Evolutionary conservation across 2,329 filamentous ascomycete species (phyloP).

Genomic region (Catunica adiposa): DNA sequence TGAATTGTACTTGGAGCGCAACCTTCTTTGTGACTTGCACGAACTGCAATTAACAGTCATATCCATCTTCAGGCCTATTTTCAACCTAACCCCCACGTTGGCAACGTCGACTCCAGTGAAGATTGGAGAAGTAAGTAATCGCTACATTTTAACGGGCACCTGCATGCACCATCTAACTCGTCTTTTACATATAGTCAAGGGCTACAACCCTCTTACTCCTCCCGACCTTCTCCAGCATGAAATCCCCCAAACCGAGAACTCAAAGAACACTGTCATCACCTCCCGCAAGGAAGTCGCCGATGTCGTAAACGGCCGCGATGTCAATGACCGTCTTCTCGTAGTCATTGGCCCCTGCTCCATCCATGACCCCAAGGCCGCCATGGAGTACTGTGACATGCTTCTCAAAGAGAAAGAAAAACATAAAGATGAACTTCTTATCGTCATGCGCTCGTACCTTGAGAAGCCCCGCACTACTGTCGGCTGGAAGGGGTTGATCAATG

Average conservation of each 20-base stretch:
- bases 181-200: constrained; percentile 48
- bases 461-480: constrained; percentile 96
- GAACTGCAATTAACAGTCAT: not conserved
- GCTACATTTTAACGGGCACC: not conserved
- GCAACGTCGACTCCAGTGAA: constrained; percentile 56
- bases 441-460: constrained; percentile 97
- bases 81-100: constrained; percentile 36
- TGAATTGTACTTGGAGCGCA: not conserved
- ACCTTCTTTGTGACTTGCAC: not conserved
- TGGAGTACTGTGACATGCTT: constrained; percentile 82
- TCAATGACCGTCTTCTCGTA: constrained; percentile 46
- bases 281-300: constrained; percentile 52
- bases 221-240: constrained; percentile 76
- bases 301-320: constrained; percentile 58
- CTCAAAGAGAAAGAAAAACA: constrained; percentile 73
- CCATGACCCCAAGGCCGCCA: constrained; percentile 77
- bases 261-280: constrained; percentile 52
- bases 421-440: constrained; percentile 74
- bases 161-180: not conserved
- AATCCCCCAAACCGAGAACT: constrained; percentile 51
- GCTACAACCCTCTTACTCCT: constrained; percentile 84
- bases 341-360: constrained; percentile 94
- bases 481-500: constrained; percentile 98
- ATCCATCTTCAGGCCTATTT: constrained; percentile 13
- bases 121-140: constrained; percentile 62